Base-by-base conservation (phyloP, 371 early-diverging fungal genomes). In the Apophysomyces sp. region DNA sequence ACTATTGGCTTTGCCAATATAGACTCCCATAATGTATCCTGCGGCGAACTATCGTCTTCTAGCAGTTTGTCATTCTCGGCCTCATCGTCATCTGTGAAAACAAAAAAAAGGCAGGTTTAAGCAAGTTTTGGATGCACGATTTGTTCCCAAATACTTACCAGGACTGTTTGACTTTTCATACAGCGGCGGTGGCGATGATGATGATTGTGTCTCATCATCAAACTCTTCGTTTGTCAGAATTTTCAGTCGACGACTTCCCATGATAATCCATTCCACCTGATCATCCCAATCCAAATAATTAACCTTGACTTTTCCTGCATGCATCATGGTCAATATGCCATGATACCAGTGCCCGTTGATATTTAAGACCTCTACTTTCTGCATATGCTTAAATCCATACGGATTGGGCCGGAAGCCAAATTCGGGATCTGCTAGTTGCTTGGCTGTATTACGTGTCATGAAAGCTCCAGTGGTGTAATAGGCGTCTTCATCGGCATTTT, bases 261-360 rank as follows among this genome's bases (percentile, higher is more conserved):
- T 76, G 6, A 78, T 79, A n/a, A 87, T 72, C 88, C 88, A 87
- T 57, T 87, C 87, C 52, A 86, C 86, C 55, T 81, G 76, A 8
- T 76, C 62, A 12, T 77, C 74, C 85, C 87, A 86, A 16, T 80
- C 87, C 29, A 68, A 67, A 59, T 85, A 87, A 24, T 61, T 66
- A 1, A 86, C 74, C 51, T 72, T 74, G 31, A 87, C 83, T 66
- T 74, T 82, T 3, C 76, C 73, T 12, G 68, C 68, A 24, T 80
- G 55, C 68, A 85, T 69, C 49, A 65, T 69, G 8, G 75, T 73
- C 52, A 87, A 66, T 0, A 63, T 36, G 11, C 82, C 88, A 15
- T 71, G 78, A 40, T 84, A 78, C 83, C 79, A 80, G n/a, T 61
- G 73, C 2, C 81, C 78, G 57, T 82, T 82, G 30, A 77, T 68